A percentile compares a stretch with the other conserved stretches of the same genome.
Evolutionary conservation across 306 rosid genomes (phyloP).

Genomic region (Inga leiocalycina): DNA sequence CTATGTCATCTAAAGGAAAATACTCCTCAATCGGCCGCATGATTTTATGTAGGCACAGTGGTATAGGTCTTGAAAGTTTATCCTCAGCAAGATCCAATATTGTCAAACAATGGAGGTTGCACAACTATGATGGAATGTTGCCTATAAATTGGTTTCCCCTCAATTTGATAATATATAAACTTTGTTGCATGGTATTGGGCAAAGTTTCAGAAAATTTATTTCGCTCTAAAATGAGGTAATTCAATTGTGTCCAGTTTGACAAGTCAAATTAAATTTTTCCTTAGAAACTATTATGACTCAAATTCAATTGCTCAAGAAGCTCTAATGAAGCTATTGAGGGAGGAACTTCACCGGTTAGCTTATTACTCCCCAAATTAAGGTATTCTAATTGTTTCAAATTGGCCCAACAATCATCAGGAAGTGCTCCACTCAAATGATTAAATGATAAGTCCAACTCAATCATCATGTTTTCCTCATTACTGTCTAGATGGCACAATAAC

Average conservation of each 20-base stretch:
- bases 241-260: no score
- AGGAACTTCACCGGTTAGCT: neutral
- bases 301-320: no score
- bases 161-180: neutral
- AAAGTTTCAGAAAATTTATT: no score
- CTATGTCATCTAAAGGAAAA: no score
- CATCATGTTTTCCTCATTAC: neutral
- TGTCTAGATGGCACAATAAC: neutral
- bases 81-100: neutral
- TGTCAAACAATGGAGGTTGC: neutral
- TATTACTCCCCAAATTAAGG: no score
- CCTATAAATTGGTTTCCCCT: no score
- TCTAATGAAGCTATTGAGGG: no score
- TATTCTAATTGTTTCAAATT: no score
- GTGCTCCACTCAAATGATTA: neutral
- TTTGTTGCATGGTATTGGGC: neutral
- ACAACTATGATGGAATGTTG: neutral
- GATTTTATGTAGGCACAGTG: neutral
- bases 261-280: no score
- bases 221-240: no score
- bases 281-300: no score
- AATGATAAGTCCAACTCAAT: neutral
- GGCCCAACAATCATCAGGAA: neutral
- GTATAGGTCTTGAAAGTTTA: neutral
- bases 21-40: neutral